Percentiles rank a stretch among this genome's conserved stretches.
These are phyloP conservation scores for Sesbania bispinosa DNA, from an alignment of 306 rosid genomes.

Conservation along the genomic window DNA sequence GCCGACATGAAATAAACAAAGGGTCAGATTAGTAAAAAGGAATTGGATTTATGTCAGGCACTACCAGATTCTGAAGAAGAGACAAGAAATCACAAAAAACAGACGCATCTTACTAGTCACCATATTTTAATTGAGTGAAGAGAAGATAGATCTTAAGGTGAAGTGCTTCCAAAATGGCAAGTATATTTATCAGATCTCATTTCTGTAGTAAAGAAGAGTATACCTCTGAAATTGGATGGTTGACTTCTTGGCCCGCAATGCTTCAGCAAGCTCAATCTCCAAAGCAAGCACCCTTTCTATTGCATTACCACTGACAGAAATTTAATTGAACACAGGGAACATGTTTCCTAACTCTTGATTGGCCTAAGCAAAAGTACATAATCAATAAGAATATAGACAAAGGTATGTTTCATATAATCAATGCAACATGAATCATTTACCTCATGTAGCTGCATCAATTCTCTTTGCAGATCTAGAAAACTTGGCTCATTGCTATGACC, in stretches of 20 bases:
- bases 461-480: slow-evolving; percentile 68
- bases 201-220: slow-evolving; percentile 10
- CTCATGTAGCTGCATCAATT: slow-evolving; percentile 69
- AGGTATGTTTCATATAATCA: slow-evolving; percentile 1
- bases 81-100: too few relatives aligned
- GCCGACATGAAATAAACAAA: too few relatives aligned
- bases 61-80: too few relatives aligned
- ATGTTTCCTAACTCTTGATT: slow-evolving; percentile 75
- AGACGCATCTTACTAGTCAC: not conserved
- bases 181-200: slow-evolving; percentile 12
- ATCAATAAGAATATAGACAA: slow-evolving; percentile 15
- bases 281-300: slow-evolving; percentile 92
- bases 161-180: slow-evolving; percentile 4
- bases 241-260: slow-evolving; percentile 73
- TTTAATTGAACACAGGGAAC: slow-evolving; percentile 68
- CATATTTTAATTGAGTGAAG: not conserved
- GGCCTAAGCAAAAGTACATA: slow-evolving; percentile 50
- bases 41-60: too few relatives aligned
- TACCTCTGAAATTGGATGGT: slow-evolving; percentile 87
- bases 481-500: slow-evolving; percentile 41
- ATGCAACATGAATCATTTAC: slow-evolving; percentile 38
- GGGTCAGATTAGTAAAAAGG: not conserved
- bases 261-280: slow-evolving; percentile 92
- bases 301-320: slow-evolving; percentile 70
- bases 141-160: not conserved